Evolutionary conservation across 1,139 yeast genomes (phyloP).

Genomic region (Suhomyces ambrosiae): DNA sequence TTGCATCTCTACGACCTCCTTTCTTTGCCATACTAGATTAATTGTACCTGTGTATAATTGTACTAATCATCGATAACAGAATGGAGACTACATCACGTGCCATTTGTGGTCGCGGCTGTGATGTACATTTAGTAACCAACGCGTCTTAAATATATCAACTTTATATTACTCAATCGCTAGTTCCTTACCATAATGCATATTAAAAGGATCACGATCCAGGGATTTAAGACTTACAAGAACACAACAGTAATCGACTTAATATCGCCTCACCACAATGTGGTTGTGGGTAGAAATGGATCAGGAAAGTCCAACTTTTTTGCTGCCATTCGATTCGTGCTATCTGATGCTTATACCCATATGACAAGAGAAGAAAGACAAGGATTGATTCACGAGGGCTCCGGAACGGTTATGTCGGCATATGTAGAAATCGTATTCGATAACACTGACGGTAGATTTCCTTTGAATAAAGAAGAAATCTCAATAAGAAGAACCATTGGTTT

Average conservation of each 20-base stretch:
- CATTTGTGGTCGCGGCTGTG: no score
- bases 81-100: no score
- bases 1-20: conserved; percentile 4
- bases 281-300: conserved; percentile 94
- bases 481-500: conserved; percentile 88
- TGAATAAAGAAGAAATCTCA: conserved; percentile 65
- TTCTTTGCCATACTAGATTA: conserved; percentile 4
- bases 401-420: conserved; percentile 89
- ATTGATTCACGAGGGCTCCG: conserved; percentile 86
- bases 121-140: no score
- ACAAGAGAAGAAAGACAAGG: conserved; percentile 89
- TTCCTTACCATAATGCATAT: conserved; percentile 31
- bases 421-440: conserved; percentile 91
- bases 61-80: not conserved
- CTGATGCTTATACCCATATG: conserved; percentile 88
- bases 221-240: conserved; percentile 91
- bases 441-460: conserved; percentile 71
- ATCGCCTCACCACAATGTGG: conserved; percentile 84
- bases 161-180: not conserved
- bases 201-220: conserved; percentile 69
- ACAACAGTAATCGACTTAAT: conserved; percentile 75
- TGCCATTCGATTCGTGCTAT: conserved; percentile 88
- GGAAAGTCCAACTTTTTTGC: conserved; percentile 97
- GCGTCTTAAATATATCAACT: no score
- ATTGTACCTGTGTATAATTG: not conserved